Percentiles rank a stretch among this genome's conserved stretches.
phyloP scores from a whole-genome alignment of 2,329 filamentous ascomycete genomes.

The Xylaria sp. region DNA sequence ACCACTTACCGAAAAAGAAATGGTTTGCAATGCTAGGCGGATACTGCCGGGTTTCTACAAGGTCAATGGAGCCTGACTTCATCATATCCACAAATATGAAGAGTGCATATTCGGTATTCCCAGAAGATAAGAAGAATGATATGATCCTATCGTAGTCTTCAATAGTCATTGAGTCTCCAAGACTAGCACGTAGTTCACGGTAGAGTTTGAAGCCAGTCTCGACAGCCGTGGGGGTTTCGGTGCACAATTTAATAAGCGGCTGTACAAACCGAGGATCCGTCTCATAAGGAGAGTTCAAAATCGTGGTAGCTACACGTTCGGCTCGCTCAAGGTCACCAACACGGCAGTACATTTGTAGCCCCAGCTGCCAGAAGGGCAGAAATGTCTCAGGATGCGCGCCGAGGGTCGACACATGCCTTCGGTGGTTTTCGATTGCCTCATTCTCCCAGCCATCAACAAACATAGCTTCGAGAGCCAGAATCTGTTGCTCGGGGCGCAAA shows the following conservation, averaged over 20 bases:
- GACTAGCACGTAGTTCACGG: conserved; percentile 68
- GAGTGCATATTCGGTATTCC: conserved; percentile 74
- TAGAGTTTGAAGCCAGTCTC: conserved; percentile 76
- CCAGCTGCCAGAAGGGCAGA: conserved; percentile 71
- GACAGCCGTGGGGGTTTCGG: conserved; percentile 60
- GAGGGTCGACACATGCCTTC: conserved; percentile 64
- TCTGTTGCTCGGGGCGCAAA: conserved; percentile 67
- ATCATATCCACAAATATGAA: conserved; percentile 92
- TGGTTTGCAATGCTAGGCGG: conserved; percentile 71
- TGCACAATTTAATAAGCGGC: conserved; percentile 76
- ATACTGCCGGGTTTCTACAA: conserved; percentile 56
- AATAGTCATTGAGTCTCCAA: conserved; percentile 72
- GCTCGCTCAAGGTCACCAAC: conserved; percentile 69
- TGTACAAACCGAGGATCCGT: conserved; percentile 69
- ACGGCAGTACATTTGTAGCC: conserved; percentile 71
- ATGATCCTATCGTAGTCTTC: conserved; percentile 81
- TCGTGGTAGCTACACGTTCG: conserved; percentile 63
- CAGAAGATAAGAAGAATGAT: conserved; percentile 74
- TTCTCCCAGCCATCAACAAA: conserved; percentile 70
- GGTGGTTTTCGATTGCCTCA: conserved; percentile 73
- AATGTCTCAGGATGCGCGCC: conserved; percentile 61
- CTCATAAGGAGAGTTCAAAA: conserved; percentile 59
- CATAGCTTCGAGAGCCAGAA: conserved; percentile 75
- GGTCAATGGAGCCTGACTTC: conserved; percentile 66
- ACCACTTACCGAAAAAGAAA: conserved; percentile 89